Conservation (phyloP, 306 rosid genomes). For the Vigna unguiculata region DNA sequence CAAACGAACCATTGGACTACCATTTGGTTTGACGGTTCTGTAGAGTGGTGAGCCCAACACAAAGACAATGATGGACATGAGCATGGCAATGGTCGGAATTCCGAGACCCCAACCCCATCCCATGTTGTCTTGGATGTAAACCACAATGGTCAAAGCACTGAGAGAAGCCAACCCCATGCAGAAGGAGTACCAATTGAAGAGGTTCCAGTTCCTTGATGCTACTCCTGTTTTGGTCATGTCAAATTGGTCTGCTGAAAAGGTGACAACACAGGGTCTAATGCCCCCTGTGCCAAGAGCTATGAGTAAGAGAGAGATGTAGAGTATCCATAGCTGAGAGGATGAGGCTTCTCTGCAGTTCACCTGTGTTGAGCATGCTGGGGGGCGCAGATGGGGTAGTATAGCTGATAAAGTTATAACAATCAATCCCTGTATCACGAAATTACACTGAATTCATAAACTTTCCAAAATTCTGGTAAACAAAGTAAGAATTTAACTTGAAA, state of each 20-base stretch:
- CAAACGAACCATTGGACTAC: constrained; percentile 76
- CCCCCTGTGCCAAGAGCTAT: constrained; percentile 80
- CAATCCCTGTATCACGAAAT: constrained; percentile 71
- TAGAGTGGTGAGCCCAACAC: constrained; percentile 70
- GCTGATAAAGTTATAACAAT: constrained; percentile 70
- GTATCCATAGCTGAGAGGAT: constrained; percentile 52
- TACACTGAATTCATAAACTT: too few relatives aligned
- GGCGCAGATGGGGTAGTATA: constrained; percentile 58
- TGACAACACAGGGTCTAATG: constrained; percentile 75
- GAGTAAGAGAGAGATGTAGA: constrained; percentile 68
- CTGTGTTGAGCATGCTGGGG: constrained; percentile 73
- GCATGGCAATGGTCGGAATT: constrained; percentile 74
- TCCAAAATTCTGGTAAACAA: too few relatives aligned
- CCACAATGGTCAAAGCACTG: constrained; percentile 73
- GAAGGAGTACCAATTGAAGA: constrained; percentile 81
- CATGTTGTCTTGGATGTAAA: constrained; percentile 77
- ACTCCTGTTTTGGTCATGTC: constrained; percentile 66
- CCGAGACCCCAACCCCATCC: constrained; percentile 94
- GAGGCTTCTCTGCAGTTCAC: constrained; percentile 68
- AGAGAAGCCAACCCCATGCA: constrained; percentile 70
- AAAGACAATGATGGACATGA: constrained; percentile 62
- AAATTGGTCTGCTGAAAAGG: constrained; percentile 84
- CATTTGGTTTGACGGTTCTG: constrained; percentile 53
- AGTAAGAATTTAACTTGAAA: too few relatives aligned
- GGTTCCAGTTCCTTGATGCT: constrained; percentile 65